Evolutionary conservation across 805 yeast species (phyloP), one percentile per base, ranked within the genome.

Genomic region (Millerozyma miso): DNA sequence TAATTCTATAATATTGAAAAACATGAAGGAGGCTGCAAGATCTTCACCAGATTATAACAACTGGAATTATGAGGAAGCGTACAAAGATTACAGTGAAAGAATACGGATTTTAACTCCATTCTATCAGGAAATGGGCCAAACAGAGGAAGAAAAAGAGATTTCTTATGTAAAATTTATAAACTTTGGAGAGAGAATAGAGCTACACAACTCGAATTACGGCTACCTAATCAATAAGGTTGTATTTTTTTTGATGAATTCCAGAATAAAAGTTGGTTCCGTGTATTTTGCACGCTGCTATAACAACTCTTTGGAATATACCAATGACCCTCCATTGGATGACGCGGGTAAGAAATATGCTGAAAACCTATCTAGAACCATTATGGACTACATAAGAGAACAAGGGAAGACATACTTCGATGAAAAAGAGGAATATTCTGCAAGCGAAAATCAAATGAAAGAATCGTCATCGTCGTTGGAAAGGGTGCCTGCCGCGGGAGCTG

Each of bases 181-280:
- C 60, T 91, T 90, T 63, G 97, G 97, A 14, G 93, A 88, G 59
- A 67, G 85, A 49, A 74, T 91, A 44, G 81, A 85, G 36, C 76
- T 90, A 45, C 85, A 88, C 65, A 80, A 86, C 56, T 81, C 90
- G 33, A 84, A 85, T 50, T 79, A 88, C 55, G 97, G 97, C 14
- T 93, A 91, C 61, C 73, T 93, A 60, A 81, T 88, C 46, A 88
- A 91, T 59, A 85, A 93, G 57, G 93, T 93, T 39, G 89, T 93
- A 19, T 88, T 88, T 61, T 93, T 88, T 62, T 71, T 93, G 59
- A 87, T 93, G 88, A 93, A 93, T 66, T 76, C 93, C 10, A 79
- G 91, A 51, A 85, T 88, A 56, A 88, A 88, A 59, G 74, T 80
- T 40, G 97, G 98, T 0, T 81, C 90, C 20, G 88, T 93, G n/a